Conservation (phyloP, 108 stramenopile species). For the Pseudonitzschia delicatissima region DNA sequence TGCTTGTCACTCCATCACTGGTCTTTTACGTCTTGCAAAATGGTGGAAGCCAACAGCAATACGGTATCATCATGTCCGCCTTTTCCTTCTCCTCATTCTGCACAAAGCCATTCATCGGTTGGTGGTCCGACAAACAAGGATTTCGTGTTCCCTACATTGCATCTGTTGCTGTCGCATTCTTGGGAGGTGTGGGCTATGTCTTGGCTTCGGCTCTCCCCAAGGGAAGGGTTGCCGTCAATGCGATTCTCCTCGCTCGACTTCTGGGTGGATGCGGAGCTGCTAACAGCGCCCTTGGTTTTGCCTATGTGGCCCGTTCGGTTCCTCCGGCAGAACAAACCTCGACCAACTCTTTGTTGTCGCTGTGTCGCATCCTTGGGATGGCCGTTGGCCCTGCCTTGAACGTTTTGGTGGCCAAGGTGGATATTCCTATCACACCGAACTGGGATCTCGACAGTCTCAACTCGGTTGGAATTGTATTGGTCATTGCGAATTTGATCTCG, state of each 20-base stretch:
- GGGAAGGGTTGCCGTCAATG: conserved; percentile 28
- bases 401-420: conserved; percentile 40
- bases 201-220: conserved; percentile 25
- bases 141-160: conserved; percentile 56
- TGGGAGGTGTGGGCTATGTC: conserved; percentile 66
- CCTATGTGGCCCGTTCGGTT: conserved; percentile 55
- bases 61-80: conserved; percentile 55
- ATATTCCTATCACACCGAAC: conserved; percentile 18
- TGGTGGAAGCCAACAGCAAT: conserved; percentile 63
- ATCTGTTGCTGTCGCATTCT: conserved; percentile 33
- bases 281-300: conserved; percentile 62
- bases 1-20: conserved; percentile 73
- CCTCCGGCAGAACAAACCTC: conserved; percentile 55
- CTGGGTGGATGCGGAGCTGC: conserved; percentile 67
- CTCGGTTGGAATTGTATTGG: conserved; percentile 58
- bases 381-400: conserved; percentile 59
- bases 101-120: conserved; percentile 66
- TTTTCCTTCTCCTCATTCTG: conserved; percentile 67
- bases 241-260: conserved; percentile 53
- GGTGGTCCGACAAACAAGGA: conserved; percentile 44
- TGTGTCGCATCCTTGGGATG: conserved; percentile 69
- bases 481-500: conserved; percentile 45
- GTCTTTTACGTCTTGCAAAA: conserved; percentile 65
- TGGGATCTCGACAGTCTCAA: conserved; percentile 45
- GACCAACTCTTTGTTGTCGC: conserved; percentile 45